A percentile compares a stretch with the other conserved stretches of the same genome.
These are phyloP conservation scores for Trypanosoma rangeli DNA, from an alignment of 208 protist genomes.

Conservation along the genomic window DNA sequence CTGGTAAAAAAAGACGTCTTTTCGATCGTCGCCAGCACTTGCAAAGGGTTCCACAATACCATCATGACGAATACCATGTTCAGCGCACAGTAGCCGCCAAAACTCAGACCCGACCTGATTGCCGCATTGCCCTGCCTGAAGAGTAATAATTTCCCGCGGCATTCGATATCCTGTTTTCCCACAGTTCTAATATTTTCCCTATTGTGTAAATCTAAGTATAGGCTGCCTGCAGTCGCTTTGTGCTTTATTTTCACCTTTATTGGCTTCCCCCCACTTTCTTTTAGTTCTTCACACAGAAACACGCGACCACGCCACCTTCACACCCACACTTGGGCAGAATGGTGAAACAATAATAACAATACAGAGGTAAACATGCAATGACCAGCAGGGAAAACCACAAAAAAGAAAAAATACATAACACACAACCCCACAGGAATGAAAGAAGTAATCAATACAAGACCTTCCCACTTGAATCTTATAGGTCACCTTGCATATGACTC, in stretches of 20 bases:
- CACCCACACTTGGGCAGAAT: background rate
- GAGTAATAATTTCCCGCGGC: conserved; percentile 99
- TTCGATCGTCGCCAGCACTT: conserved; percentile 95
- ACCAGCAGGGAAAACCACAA: background rate
- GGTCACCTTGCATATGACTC: background rate
- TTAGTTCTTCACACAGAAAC: background rate
- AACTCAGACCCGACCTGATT: conserved; percentile 98
- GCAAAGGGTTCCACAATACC: conserved; percentile 96
- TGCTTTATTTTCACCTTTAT: background rate
- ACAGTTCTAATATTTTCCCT: background rate
- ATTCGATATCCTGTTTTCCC: conserved; percentile 53
- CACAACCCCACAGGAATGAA: background rate
- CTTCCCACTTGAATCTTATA: background rate
- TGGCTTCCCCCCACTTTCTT: background rate
- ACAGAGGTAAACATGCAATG: background rate
- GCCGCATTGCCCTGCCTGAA: conserved; percentile 99
- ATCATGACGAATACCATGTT: conserved; percentile 98
- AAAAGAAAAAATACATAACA: background rate
- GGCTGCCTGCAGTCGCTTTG: background rate
- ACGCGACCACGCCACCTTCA: background rate
- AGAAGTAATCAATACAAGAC: background rate
- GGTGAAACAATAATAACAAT: background rate
- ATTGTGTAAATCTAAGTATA: background rate
- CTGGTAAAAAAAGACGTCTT: conserved; percentile 99
- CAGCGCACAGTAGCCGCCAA: conserved; percentile 98